Base-by-base conservation (phyloP, 192 early-diverging fungal genomes). In the Backusella parvicylindrica region DNA sequence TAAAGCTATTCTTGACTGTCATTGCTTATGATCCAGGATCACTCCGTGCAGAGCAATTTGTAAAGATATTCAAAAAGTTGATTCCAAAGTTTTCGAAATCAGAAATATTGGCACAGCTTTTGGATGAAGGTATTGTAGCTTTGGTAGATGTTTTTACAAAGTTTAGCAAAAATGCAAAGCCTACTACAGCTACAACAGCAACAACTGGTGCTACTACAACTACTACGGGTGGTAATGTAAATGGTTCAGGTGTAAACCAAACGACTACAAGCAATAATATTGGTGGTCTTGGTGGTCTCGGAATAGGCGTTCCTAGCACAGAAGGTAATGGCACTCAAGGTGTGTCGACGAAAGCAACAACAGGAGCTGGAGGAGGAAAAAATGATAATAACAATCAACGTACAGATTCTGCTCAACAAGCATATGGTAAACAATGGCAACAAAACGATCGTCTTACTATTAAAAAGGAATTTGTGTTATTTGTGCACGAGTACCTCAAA, bases 11-110 rank as follows among this genome's bases (percentile, higher is more conserved):
- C 21, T 71, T 89, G 7, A 85, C 88, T 0, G 82, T 89, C 38
- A 88, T 89, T 68, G 88, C 86, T 0, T 87, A 85, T 66, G 88
- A 89, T 72, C 78, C 86, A 3, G 82, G 84, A 49, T 86, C 88
- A 2, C 23, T 85, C 1, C 78, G 88, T 41, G 87, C 88, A 0
- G 88, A 89, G 49, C 88, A 89, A 68, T 88, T 89, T 75, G 84
- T 86, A 6, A 79, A 83, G 4, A 81, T 86, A 18, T 64, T 88
- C 13, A 75, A 73, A 56, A 50, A 81, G 13, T 33, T 86, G 7
- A 41, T 87, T 23, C 78, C 78, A 2, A 70, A 75, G 33, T 85
- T 88, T 31, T 73, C 82, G 53, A 76, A 53, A 5, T n/a, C 69
- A n/a, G 36, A 49, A 21, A 23, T 15, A 60, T 13, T 80, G 41